Base-by-base conservation (phyloP, 2,329 filamentous ascomycete genomes). In the Botrytis byssoidea region DNA sequence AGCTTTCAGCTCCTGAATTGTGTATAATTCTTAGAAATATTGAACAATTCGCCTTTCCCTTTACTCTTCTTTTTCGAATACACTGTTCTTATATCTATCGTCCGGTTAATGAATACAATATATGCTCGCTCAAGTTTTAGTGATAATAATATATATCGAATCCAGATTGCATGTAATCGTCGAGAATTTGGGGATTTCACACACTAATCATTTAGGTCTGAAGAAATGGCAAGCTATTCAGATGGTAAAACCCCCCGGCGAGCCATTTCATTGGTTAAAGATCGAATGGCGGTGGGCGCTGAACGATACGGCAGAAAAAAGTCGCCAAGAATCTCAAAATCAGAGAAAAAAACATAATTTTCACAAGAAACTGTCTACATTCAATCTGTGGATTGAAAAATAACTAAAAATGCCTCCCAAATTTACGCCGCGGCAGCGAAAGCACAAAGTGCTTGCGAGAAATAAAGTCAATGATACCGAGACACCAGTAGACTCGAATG, bases 381-480 rank as follows among this genome's bases (percentile, higher is more conserved):
- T 20, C 32, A 12, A 35, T 44, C 22, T 1, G 32, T 55, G 18
- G 18, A 37, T 72, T 67, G 29, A 37, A 57, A 59, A 59, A 42
- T 37, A 44, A 40, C 12, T 60, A 74, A 75, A 72, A 73, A 77
- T 76, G 74, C 74, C 77, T 67, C 77, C 76, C 3, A 85, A 87
- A 78, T 91, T 90, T 76, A 87, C 91, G 1, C 88, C 90, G 55
- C 85, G 90, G 40, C 88, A 91, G 83, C 85, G 90, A 74, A 92
- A 92, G 83, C 90, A 91, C 81, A 91, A 89, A 79, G 90, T 89
- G 55, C 85, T 92, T 32, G 92, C 91, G 44, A 89, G 91, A 59
- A 84, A 89, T 78, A 87, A 87, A 79, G 84, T 84, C 67, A 79
- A 82, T 55, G 81, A 82, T 72, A 80, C 79, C 46, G 81, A 84